Evolutionary conservation across 441 rosid species (phyloP).

Genomic region (Daphne laureola): DNA sequence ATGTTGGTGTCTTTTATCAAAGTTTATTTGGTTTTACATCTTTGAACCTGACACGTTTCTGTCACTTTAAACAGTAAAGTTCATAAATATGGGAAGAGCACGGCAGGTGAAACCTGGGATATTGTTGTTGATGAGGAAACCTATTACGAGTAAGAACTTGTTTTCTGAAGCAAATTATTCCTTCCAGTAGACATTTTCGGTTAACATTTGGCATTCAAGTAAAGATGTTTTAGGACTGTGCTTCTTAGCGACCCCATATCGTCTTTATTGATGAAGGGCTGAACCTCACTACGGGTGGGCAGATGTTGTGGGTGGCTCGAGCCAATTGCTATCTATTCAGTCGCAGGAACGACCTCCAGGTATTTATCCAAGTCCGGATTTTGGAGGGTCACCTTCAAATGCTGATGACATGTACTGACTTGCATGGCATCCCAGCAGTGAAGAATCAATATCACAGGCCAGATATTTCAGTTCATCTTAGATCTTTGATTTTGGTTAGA

Average conservation of each 20-base stretch:
- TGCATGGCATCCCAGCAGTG: conserved; percentile 23
- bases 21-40: too few relatives aligned
- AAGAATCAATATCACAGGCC: conserved; percentile 7
- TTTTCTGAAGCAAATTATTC: neutral
- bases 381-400: conserved; percentile 46
- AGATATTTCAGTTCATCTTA: conserved; percentile 12
- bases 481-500: conserved; percentile 11
- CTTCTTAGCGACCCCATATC: too few relatives aligned
- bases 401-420: conserved; percentile 32
- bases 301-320: conserved; percentile 86
- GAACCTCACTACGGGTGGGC: conserved; percentile 97
- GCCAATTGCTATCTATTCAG: conserved; percentile 72
- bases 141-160: conserved; percentile 67
- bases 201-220: too few relatives aligned
- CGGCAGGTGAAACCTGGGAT: conserved; percentile 98
- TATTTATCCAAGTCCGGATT: conserved; percentile 58
- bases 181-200: too few relatives aligned
- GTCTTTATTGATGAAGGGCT: conserved; percentile 42
- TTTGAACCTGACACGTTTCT: neutral
- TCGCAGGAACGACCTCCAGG: conserved; percentile 81
- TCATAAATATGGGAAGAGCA: conserved; percentile 95
- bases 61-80: conserved; percentile 52
- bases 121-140: conserved; percentile 95
- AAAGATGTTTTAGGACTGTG: too few relatives aligned
- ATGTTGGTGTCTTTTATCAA: too few relatives aligned